Base-by-base conservation (phyloP, 1,284 basidiomycete species). In the Trametes sp. region DNA sequence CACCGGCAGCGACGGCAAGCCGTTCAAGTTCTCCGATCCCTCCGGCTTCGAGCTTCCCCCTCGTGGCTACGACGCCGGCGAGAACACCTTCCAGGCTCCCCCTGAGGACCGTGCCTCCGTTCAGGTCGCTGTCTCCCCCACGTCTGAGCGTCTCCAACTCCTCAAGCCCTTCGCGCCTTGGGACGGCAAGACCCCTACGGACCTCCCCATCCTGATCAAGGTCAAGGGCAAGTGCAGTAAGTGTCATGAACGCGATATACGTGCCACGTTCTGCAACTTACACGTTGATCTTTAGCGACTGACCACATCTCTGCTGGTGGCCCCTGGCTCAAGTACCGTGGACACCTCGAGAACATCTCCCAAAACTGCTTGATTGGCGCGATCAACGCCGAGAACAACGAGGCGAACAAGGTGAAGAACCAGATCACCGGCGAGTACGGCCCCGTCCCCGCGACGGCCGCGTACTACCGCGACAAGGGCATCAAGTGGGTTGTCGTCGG, bases 291-390 rank as follows among this genome's bases (percentile, higher is more conserved):
- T 50, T 4, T 63, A 88, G 86, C 92, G 42, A 93, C 92, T 68
- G 92, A 95, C 75, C 91, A 94, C 77, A 94, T 98, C 77, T 94
- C 91, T 66, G 95, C 95, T 77, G 97, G 96, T 84, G 97, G 97
- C 63, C 97, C 97, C 49, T 99, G 97, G 97, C 87, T 98, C 82
- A 98, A 98, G 83, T 98, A 96, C 87, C 94, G 97, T 84, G 97
- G 97, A 70, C 97, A 98, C 81, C 89, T 99, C 74, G 88, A 98
- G 80, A 98, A 99, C 87, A 99, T 98, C 78, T 98, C 95, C 38
- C 94, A 98, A 80, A 98, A 98, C 85, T 97, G 95, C 82, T 80
- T 98, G 78, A 98, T 98, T 69, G 95, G 95, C 77, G 96, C 95
- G 61, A 96, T 98, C 84, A 98, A 98, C 84, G 77, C 87, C 62